Evolutionary conservation across 2,329 filamentous ascomycete genomes (phyloP).

Genomic region (Xylariaceae sp.): DNA sequence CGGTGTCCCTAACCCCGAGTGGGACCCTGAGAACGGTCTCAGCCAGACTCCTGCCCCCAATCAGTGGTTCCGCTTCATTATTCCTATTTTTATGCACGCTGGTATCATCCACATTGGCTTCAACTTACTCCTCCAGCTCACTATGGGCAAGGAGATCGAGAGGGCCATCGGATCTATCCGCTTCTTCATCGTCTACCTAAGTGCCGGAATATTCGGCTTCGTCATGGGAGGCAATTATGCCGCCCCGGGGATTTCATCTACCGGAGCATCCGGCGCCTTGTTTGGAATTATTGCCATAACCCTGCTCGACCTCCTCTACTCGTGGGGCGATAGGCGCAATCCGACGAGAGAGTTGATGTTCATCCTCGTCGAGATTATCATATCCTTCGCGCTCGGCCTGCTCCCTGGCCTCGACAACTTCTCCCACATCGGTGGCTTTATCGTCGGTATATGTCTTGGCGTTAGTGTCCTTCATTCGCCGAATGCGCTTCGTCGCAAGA

Average conservation of each 20-base stretch:
- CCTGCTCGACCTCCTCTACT: slow-evolving; percentile 88
- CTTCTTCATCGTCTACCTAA: slow-evolving; percentile 88
- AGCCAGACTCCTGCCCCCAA: slow-evolving; percentile 68
- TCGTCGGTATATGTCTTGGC: slow-evolving; percentile 87
- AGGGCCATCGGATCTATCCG: slow-evolving; percentile 83
- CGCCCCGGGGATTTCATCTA: slow-evolving; percentile 76
- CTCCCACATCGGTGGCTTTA: slow-evolving; percentile 92
- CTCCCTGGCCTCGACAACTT: slow-evolving; percentile 96
- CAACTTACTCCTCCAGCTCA: slow-evolving; percentile 90
- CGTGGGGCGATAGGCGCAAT: slow-evolving; percentile 77
- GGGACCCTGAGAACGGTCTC: slow-evolving; percentile 48
- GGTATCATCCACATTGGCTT: slow-evolving; percentile 94
- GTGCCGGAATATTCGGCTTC: slow-evolving; percentile 92
- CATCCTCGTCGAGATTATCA: slow-evolving; percentile 80
- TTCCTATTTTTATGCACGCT: slow-evolving; percentile 93
- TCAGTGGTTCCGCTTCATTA: slow-evolving; percentile 97
- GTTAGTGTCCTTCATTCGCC: slow-evolving; percentile 89
- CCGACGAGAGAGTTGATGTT: slow-evolving; percentile 87
- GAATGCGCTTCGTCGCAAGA: slow-evolving; percentile 72
- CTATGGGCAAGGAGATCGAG: slow-evolving; percentile 91
- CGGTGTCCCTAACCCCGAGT: slow-evolving; percentile 69
- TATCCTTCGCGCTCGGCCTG: slow-evolving; percentile 90
- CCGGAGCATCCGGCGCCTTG: slow-evolving; percentile 85
- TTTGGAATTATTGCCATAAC: slow-evolving; percentile 91
- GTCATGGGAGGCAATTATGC: slow-evolving; percentile 95